Evolutionary conservation across 345 rosid genomes (phyloP).

Genomic region (Pistacia atlantica): DNA sequence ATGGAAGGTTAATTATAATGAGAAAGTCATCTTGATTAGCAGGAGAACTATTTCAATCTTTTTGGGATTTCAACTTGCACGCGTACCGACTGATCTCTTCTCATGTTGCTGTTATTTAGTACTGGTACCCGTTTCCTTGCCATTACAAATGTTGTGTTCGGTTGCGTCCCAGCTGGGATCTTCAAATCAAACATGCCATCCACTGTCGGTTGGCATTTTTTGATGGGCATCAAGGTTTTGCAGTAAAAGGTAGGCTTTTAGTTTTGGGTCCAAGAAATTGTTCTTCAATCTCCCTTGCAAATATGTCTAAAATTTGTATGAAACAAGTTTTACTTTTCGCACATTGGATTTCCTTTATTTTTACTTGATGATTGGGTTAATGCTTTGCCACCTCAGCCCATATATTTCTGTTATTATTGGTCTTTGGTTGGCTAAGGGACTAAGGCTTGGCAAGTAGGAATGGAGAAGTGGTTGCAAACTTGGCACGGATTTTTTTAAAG

Average conservation of each 20-base stretch:
- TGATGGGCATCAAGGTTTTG: neutral
- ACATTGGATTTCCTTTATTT: neutral
- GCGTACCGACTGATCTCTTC: constrained; percentile 95
- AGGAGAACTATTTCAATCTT: constrained; percentile 23
- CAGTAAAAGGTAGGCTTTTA: too few species aligned
- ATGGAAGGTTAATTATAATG: too few species aligned
- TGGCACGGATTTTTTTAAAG: too few species aligned
- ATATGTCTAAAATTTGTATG: too few species aligned
- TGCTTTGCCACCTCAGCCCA: neutral
- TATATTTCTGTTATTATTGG: neutral
- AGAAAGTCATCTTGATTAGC: too few species aligned
- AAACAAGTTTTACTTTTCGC: too few species aligned
- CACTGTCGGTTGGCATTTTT: constrained; percentile 44
- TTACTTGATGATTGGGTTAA: too few species aligned
- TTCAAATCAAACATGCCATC: constrained; percentile 90
- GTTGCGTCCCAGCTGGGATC: constrained; percentile 89
- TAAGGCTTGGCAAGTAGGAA: neutral
- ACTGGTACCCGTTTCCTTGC: constrained; percentile 93
- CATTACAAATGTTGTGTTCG: constrained; percentile 57
- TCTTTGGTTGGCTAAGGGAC: neutral
- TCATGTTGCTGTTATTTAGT: constrained; percentile 80
- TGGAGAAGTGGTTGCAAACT: neutral
- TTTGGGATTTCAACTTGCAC: constrained; percentile 98
- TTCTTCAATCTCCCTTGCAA: too few species aligned
- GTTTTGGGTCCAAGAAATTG: too few species aligned